These are phyloP conservation scores for Metschnikowia lachancei DNA, from an alignment of 805 yeast genomes.

Conservation along the genomic window DNA sequence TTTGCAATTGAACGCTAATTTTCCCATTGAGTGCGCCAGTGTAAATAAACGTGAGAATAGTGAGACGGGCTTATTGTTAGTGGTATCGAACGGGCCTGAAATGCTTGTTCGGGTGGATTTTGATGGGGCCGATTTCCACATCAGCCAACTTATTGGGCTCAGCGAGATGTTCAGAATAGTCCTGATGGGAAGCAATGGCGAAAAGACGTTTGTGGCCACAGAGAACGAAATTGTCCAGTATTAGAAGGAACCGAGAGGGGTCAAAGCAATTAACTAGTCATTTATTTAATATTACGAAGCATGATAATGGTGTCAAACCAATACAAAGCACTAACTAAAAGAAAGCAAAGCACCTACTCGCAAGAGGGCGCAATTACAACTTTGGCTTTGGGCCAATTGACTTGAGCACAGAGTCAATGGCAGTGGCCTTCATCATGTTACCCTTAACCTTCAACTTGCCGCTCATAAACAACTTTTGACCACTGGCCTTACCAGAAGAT, in stretches of 20 bases:
- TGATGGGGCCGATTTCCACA: slow-evolving; percentile 4
- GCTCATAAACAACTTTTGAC: slow-evolving; percentile 78
- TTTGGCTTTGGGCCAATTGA: slow-evolving; percentile 43
- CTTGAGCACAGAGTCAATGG: slow-evolving; percentile 67
- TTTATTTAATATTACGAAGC: neutral
- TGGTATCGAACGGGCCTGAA: slow-evolving; percentile 30
- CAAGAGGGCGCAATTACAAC: slow-evolving; percentile 24
- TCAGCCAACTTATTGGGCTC: slow-evolving; percentile 24
- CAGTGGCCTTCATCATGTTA: slow-evolving; percentile 86
- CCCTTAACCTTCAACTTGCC: slow-evolving; percentile 88
- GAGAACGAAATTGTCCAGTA: slow-evolving; percentile 10
- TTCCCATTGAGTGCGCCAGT: slow-evolving; percentile 9
- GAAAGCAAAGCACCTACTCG: too few relatives aligned
- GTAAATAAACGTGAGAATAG: neutral
- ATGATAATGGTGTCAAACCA: slow-evolving; percentile 3
- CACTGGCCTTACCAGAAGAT: slow-evolving; percentile 75
- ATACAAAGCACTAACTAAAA: neutral
- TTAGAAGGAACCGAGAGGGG: neutral
- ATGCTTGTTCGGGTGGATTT: slow-evolving; percentile 18
- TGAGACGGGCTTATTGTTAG: neutral
- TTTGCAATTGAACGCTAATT: slow-evolving; percentile 9
- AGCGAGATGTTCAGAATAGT: slow-evolving; percentile 24
- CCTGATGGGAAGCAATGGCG: slow-evolving; percentile 9
- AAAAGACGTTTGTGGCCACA: slow-evolving; percentile 10
- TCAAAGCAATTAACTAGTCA: neutral